phyloP scores from a whole-genome alignment of 148 eudicot genomes.

The Cornus florida region DNA sequence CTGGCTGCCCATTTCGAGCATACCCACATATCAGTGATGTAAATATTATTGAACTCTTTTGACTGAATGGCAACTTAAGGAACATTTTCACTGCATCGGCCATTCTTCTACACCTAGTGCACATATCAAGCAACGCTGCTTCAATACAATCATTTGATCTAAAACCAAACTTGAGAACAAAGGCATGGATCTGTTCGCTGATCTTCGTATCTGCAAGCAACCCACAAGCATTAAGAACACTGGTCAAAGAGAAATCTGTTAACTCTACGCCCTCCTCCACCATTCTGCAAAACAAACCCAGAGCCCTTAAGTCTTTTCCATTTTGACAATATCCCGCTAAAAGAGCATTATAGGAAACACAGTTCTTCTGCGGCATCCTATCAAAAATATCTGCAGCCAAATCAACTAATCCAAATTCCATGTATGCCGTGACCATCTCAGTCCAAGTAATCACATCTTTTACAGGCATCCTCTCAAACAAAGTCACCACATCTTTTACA shows the following conservation, averaged over 20 bases:
- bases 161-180: conserved; percentile 66
- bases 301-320: conserved; percentile 49
- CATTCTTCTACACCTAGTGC: conserved; percentile 78
- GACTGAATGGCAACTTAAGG: conserved; percentile 20
- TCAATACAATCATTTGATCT: conserved; percentile 47
- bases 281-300: conserved; percentile 61
- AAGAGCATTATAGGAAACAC: conserved; percentile 67
- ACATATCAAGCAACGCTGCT: conserved; percentile 82
- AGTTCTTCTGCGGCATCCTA: conserved; percentile 69
- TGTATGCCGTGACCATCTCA: conserved; percentile 67
- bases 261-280: conserved; percentile 56
- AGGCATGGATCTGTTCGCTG: conserved; percentile 74
- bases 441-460: conserved; percentile 82
- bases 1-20: conserved; percentile 74
- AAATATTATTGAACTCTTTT: conserved; percentile 38
- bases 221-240: conserved; percentile 66
- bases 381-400: conserved; percentile 56
- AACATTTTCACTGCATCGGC: conserved; percentile 67
- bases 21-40: conserved; percentile 79
- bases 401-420: conserved; percentile 73
- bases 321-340: conserved; percentile 73
- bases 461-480: conserved; percentile 59
- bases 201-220: conserved; percentile 40
- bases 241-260: conserved; percentile 65
- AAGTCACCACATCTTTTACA: conserved; percentile 45